Percentiles rank a stretch among this genome's conserved stretches.
Evolutionary conservation across 1,284 basidiomycete genomes (phyloP).

Genomic region (Exsudoporus floridanus): DNA sequence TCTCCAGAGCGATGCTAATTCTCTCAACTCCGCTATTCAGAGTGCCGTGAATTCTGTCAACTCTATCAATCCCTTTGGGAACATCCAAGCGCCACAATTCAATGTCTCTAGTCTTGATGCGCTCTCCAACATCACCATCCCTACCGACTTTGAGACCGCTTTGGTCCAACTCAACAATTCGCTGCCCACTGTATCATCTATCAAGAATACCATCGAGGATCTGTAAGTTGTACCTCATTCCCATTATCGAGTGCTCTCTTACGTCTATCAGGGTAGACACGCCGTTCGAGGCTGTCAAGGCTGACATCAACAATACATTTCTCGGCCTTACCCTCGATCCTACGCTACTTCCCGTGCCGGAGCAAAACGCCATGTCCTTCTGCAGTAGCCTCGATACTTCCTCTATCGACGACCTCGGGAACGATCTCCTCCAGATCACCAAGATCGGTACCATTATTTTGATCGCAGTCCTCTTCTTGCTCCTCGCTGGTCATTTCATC

Average conservation of each 20-base stretch:
- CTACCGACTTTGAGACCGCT: constrained; percentile 73
- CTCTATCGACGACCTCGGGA: constrained; percentile 79
- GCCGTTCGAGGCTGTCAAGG: constrained; percentile 83
- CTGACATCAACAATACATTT: constrained; percentile 86
- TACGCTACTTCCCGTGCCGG: constrained; percentile 71
- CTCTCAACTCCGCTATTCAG: constrained; percentile 71
- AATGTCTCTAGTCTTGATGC: constrained; percentile 67
- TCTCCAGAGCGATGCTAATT: constrained; percentile 70
- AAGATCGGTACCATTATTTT: constrained; percentile 77
- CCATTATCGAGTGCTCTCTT: constrained; percentile 9
- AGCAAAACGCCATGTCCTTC: constrained; percentile 62
- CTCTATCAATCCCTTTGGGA: constrained; percentile 65
- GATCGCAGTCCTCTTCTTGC: constrained; percentile 57
- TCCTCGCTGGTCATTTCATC: constrained; percentile 63
- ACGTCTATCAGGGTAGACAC: constrained; percentile 61
- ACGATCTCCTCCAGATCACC: constrained; percentile 71
- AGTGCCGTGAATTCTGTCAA: constrained; percentile 67
- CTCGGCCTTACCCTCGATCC: constrained; percentile 66
- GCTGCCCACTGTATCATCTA: constrained; percentile 75
- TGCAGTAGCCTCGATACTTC: constrained; percentile 78
- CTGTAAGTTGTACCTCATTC: constrained; percentile 51
- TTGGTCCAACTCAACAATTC: constrained; percentile 77
- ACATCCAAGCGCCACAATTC: constrained; percentile 69
- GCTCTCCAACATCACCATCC: constrained; percentile 80
- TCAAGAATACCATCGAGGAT: constrained; percentile 70